Evolutionary conservation across 495 filamentous ascomycete species (phyloP), one percentile per base, ranked within the genome.

Genomic region (Aspergillus baeticus): DNA sequence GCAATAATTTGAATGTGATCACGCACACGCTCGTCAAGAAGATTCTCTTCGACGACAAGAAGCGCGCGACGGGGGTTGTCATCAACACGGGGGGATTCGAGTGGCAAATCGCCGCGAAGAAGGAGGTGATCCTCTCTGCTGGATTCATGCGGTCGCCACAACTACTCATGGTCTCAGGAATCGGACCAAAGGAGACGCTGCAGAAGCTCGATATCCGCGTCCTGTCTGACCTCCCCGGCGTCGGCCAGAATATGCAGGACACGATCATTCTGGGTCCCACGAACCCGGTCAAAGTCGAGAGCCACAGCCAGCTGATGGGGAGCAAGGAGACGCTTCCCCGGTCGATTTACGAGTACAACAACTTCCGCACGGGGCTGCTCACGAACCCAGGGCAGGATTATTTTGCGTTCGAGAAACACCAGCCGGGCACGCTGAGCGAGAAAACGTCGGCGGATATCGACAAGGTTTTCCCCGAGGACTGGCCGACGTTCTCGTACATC

Each of bases 91-190:
- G 37, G 6, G 49, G 50, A 5, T 51, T 39, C 15, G n/a, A 21
- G 6, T 60, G 38, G 58, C 73, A 58, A 6, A 55, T 81, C 2
- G 48, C 41, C 0, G 80, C 81, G 0, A 63, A 46, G 0, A 74
- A 75, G 51, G 81, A 84, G 57, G 77, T 85, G 44, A 79, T 85
- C 26, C 22, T 85, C 0, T 78, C 79, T 2, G 79, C 81, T 1
- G 82, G 82, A 6, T 73, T 55, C 5, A 70, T 82, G 44, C 66
- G 58, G 17, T 64, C 61, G 7, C 61, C 61, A 0, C 77, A 81
- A 54, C 53, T 65, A 0, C 44, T 65, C 10, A 65, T 65, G 63
- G 56, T 65, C 5, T 65, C 63, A 0, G 63, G 63, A 0, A 65
- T 84, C 43, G 81, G 81, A 0, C 78, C 75, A 0, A 58, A 51